Percentiles rank a stretch among this genome's conserved stretches.
Conservation (phyloP, 2,329 filamentous ascomycete genomes). For the Aspergillus sp. region DNA sequence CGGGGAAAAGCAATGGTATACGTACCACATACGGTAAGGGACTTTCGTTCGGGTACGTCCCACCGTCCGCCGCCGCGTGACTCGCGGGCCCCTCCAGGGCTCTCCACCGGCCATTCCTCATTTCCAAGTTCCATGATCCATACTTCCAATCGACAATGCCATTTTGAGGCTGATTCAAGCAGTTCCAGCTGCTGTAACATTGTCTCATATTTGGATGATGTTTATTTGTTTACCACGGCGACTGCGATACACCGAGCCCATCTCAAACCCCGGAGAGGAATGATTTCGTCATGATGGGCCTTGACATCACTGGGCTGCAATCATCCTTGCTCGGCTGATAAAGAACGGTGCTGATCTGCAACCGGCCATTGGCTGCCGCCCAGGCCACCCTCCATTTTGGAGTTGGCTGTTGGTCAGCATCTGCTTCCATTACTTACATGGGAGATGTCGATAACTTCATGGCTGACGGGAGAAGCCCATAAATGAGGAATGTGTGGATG, state of each 20-base stretch:
- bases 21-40: constrained; percentile 4
- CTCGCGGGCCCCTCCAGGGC: constrained; percentile 1
- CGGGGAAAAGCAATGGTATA: not conserved
- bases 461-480: too few relatives aligned
- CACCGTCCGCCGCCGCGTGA: constrained; percentile 15
- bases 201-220: not conserved
- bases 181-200: not conserved
- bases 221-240: not conserved
- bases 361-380: constrained; percentile 13
- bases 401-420: not conserved
- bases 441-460: too few relatives aligned
- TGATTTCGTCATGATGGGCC: not conserved
- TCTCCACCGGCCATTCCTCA: constrained; percentile 13
- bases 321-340: constrained; percentile 19
- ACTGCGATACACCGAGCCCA: not conserved
- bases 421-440: too few relatives aligned
- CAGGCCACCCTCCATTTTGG: not conserved
- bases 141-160: not conserved
- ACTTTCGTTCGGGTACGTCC: constrained; percentile 8
- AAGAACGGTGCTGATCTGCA: constrained; percentile 19
- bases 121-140: constrained; percentile 3
- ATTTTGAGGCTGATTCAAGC: not conserved
- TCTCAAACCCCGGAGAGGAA: not conserved
- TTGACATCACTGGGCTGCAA: not conserved
- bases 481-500: too few relatives aligned